phyloP scores from a whole-genome alignment of 1,284 basidiomycete species.

The Apiotrichum brassicae region DNA sequence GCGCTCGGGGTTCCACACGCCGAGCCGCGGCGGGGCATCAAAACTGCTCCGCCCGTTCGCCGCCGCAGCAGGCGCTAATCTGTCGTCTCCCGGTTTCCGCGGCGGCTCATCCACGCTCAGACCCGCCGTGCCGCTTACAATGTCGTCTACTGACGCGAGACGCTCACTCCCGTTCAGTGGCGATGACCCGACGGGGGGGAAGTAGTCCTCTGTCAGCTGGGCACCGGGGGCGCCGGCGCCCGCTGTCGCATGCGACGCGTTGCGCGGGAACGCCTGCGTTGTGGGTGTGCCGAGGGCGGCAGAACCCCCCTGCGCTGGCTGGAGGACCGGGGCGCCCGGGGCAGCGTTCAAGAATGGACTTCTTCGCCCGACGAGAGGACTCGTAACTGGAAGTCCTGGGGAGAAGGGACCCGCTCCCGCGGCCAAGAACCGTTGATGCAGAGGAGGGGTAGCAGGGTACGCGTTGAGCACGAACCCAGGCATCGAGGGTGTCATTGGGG shows the following conservation, averaged over 20 bases:
- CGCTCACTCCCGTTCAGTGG: conserved; percentile 27
- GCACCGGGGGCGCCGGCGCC: conserved; percentile 23
- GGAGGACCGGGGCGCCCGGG: conserved; percentile 45
- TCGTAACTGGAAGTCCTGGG: conserved; percentile 43
- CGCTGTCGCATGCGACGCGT: conserved; percentile 19
- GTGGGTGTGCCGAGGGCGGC: conserved; percentile 41
- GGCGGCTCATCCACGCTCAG: neutral
- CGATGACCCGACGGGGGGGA: conserved; percentile 20
- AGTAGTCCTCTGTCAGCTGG: conserved; percentile 27
- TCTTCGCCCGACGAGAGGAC: conserved; percentile 31
- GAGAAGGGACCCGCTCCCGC: conserved; percentile 44
- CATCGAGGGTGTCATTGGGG: conserved; percentile 49
- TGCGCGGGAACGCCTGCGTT: conserved; percentile 35
- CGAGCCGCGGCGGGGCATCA: conserved; percentile 18
- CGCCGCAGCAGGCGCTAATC: neutral
- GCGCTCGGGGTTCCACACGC: conserved; percentile 24
- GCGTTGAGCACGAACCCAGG: conserved; percentile 47
- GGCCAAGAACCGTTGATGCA: conserved; percentile 38
- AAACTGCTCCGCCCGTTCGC: conserved; percentile 13
- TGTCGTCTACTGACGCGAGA: conserved; percentile 17
- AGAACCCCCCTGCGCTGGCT: conserved; percentile 22
- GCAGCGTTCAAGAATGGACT: conserved; percentile 47
- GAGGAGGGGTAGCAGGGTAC: conserved; percentile 44
- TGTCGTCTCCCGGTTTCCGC: neutral
- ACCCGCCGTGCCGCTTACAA: neutral